Evolutionary conservation across 306 rosid genomes (phyloP).

Genomic region (Quercus dentata): DNA sequence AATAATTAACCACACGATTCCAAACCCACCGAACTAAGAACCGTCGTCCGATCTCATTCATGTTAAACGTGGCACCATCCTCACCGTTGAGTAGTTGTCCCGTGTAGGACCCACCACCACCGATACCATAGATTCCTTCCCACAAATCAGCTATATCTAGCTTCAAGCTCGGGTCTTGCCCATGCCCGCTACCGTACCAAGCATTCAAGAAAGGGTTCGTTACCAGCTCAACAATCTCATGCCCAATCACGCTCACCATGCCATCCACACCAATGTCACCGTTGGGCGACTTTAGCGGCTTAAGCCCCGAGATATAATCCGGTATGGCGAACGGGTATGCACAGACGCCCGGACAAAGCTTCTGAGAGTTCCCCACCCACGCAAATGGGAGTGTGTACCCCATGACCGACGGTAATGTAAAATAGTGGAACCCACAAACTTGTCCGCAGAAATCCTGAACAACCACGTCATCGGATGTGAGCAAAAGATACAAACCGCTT

Average conservation of each 20-base stretch:
- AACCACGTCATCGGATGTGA: constrained; percentile 74
- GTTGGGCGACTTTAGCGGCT: constrained; percentile 79
- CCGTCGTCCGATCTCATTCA: constrained; percentile 84
- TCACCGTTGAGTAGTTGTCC: constrained; percentile 59
- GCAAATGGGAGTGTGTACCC: constrained; percentile 89
- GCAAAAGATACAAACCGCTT: constrained; percentile 66
- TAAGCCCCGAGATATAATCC: constrained; percentile 44
- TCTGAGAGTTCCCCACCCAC: constrained; percentile 85
- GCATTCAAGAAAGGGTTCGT: constrained; percentile 80
- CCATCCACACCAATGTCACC: constrained; percentile 90
- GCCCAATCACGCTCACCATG: constrained; percentile 91
- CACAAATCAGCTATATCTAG: too few relatives aligned
- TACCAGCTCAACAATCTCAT: constrained; percentile 88
- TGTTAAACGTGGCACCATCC: constrained; percentile 85
- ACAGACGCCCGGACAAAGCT: constrained; percentile 67
- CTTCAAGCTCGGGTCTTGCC: too few relatives aligned
- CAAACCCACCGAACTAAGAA: constrained; percentile 94
- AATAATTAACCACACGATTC: constrained; percentile 20
- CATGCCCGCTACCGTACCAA: constrained; percentile 44
- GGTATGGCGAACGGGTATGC: constrained; percentile 89
- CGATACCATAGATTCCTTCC: too few relatives aligned
- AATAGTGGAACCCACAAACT: constrained; percentile 91
- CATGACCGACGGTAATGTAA: constrained; percentile 80
- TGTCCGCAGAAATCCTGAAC: constrained; percentile 84
- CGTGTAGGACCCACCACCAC: too few relatives aligned